Evolutionary conservation across 805 yeast genomes (phyloP).

Genomic region (Millerago galiae): DNA sequence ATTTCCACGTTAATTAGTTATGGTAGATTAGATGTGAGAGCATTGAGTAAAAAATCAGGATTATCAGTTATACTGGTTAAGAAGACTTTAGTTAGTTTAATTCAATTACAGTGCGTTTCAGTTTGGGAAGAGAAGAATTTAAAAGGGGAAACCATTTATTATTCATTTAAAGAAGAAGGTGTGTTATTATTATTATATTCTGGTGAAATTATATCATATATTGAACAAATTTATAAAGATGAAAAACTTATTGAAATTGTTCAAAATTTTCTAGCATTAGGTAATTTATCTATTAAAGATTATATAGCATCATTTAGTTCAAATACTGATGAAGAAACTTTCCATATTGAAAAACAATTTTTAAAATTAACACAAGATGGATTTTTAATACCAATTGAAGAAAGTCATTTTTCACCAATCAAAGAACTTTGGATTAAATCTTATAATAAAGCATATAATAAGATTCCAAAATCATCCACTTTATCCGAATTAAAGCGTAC

Average conservation of each 20-base stretch:
- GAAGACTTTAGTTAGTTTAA: constrained; percentile 63
- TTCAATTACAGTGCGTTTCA: constrained; percentile 72
- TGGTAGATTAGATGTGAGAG: constrained; percentile 58
- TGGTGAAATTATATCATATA: constrained; percentile 62
- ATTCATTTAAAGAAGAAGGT: constrained; percentile 60
- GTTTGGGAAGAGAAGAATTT: constrained; percentile 46
- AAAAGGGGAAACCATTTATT: constrained; percentile 34
- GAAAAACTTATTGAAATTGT: constrained; percentile 50
- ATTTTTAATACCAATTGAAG: constrained; percentile 43
- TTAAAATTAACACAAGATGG: constrained; percentile 40
- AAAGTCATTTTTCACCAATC: constrained; percentile 29
- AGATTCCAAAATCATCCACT: constrained; percentile 31
- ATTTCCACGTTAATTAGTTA: constrained; percentile 55
- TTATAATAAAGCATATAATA: constrained; percentile 33
- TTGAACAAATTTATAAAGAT: constrained; percentile 36
- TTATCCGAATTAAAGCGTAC: constrained; percentile 50
- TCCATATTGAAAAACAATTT: constrained; percentile 33
- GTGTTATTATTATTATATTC: constrained; percentile 59
- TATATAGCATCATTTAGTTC: constrained; percentile 29
- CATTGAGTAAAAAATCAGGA: constrained; percentile 40
- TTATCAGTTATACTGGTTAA: constrained; percentile 48
- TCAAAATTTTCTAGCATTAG: constrained; percentile 64
- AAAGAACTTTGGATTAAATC: constrained; percentile 34
- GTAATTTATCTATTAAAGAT: constrained; percentile 55
- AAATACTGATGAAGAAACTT: constrained; percentile 22